Evolutionary conservation across 257 asterid species (phyloP), one percentile per base, ranked within the genome.

Genomic region (Solanum medicagineum): DNA sequence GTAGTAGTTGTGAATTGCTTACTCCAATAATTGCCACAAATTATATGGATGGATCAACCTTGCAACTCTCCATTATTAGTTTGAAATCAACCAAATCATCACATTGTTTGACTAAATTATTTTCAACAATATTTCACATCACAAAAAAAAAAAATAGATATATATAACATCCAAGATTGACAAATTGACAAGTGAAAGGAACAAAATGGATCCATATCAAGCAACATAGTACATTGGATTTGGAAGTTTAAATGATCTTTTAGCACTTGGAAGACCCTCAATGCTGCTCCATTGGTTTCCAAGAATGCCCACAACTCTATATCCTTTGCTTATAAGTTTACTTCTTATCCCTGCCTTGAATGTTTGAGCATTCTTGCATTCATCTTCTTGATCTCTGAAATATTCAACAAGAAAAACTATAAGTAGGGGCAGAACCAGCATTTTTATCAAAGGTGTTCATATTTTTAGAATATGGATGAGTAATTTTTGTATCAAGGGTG

Each of bases 261-360:
- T 89, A 6, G 93, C 88, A 54, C 83, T 83, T 19, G 98, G 97
- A 40, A 81, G 90, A 14, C 98, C 97, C 7, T 85, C 89, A 77
- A 94, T 87, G 88, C 97, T 95, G 89, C 98, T 94, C 98, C 96
- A 94, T 60, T 94, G 97, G 60, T 90, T 91, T 51, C 98, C 98
- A 74, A 92, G 79, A 7, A 89, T 83, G 11, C 98, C 98, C 92
- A 93, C 91, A 70, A 93, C 84, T 16, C 90, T 88, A 73, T 89
- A 92, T 4, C 98, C 97, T 2, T 62, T 62, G 87, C 86, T 82
- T 12, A 87, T 90, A 89, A 95, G 47, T 70, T 89, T 86, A 90
- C 89, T 90, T 89, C 97, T 92, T 44, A 81, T 93, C 5, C 89
- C 95, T 45, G 94, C 86, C 89, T 95, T 94, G 36, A 79, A 92